Evolutionary conservation across 345 rosid species (phyloP), one percentile per base, ranked within the genome.

Genomic region (Euphorbia pulcherrima): DNA sequence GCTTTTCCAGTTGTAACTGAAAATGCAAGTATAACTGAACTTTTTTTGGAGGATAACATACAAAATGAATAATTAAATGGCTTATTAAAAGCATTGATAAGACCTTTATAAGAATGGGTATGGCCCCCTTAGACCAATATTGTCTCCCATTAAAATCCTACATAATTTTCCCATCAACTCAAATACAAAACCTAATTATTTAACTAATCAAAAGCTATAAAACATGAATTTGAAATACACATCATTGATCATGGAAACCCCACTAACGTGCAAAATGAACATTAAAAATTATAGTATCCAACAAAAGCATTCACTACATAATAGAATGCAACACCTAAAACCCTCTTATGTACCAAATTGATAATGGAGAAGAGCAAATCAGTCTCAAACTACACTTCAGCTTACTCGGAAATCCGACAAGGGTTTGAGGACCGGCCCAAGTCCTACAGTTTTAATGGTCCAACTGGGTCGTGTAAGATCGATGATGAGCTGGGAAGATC

Each of bases 341-440:
- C 50, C 26, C 40, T 40, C 18, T 24, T 28, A 33, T 27, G 10
- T 28, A 50, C 44, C 56, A 26, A 46, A 46, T 41, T 28, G 28
- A 37, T 48, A 11, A 86, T 86, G 88, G 90, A 81, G 84, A 84
- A 82, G 78, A 84, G 85, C 79, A 84, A 84, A 63, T 86, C 88
- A 12, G 77, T 79, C 51, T 59, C 83, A 51, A 16, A 72, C 39
- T 74, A 72, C 76, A 63, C 80, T 44, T 59, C 83, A 51, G 18
- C 74, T 30, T 74, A 72, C 76, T 66, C 80, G 0, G 83, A 80
- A 29, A 65, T 60, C 33, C 72, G 68, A 70, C 52, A 54, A 1
- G 81, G 69, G 21, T 75, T 73, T 17, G 81, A 86, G 71, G 84
- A 84, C n/a, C 65, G 72, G 59, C 60, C 79, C 2, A 79, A 81